A percentile compares a stretch with the other conserved stretches of the same genome.
These are phyloP conservation scores for Kodamaea restingae DNA, from an alignment of 805 yeast genomes.

Conservation along the genomic window DNA sequence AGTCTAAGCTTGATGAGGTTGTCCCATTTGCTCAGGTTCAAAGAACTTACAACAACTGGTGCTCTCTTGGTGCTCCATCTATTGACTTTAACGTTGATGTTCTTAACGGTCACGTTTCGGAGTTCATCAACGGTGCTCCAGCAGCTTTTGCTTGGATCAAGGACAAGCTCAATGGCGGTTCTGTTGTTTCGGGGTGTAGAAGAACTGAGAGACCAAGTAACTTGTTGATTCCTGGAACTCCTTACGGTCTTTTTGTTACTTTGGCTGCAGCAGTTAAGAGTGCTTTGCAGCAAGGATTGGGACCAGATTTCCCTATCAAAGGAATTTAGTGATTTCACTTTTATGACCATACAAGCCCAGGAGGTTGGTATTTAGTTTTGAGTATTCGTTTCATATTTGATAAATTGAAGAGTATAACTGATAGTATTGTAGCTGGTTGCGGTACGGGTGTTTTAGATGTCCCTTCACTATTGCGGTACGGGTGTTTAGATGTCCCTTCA, in stretches of 20 bases:
- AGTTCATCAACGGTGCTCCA: constrained; percentile 13
- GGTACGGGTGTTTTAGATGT: too few relatives aligned
- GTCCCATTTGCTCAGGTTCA: constrained; percentile 10
- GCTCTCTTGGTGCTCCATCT: constrained; percentile 10
- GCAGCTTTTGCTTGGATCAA: constrained; percentile 18
- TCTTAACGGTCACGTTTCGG: constrained; percentile 15
- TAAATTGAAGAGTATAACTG: not conserved
- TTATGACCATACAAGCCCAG: not conserved
- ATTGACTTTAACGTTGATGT: constrained; percentile 9
- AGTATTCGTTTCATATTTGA: not conserved
- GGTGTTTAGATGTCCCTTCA: too few relatives aligned
- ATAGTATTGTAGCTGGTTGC: too few relatives aligned
- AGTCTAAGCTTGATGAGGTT: constrained; percentile 11
- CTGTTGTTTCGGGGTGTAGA: constrained; percentile 16
- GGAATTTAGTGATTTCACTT: too few relatives aligned
- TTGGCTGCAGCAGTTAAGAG: constrained; percentile 2
- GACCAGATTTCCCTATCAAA: not conserved
- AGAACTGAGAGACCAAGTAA: constrained; percentile 40
- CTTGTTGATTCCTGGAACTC: constrained; percentile 43
- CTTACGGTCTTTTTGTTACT: not conserved
- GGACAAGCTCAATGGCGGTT: constrained; percentile 14
- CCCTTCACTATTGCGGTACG: too few relatives aligned
- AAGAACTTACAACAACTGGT: constrained; percentile 12
- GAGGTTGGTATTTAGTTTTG: not conserved
- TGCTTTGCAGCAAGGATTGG: constrained; percentile 4